phyloP scores from a whole-genome alignment of 768 basidiomycete genomes.

The Lyophyllum decastes region DNA sequence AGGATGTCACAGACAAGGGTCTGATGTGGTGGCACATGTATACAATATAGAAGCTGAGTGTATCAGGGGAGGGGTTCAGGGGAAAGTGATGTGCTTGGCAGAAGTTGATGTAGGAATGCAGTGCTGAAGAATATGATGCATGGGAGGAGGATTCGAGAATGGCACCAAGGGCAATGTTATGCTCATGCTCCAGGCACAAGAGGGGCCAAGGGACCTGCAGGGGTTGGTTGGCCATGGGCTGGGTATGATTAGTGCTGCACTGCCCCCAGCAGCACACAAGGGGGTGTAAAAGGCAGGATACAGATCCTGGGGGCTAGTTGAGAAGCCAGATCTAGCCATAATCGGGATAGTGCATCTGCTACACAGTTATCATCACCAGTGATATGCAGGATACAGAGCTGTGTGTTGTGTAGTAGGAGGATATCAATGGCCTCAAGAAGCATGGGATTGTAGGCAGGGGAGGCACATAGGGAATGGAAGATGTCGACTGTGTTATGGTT shows the following conservation, averaged over 20 bases:
- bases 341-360: slow-evolving; percentile 35
- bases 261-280: slow-evolving; percentile 23
- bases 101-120: slow-evolving; percentile 42
- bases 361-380: slow-evolving; percentile 24
- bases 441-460: slow-evolving; percentile 18
- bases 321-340: not conserved
- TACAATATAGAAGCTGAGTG: slow-evolving; percentile 33
- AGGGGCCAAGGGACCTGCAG: slow-evolving; percentile 28
- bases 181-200: slow-evolving; percentile 19
- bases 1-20: slow-evolving; percentile 32
- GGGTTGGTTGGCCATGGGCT: slow-evolving; percentile 30
- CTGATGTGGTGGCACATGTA: slow-evolving; percentile 38
- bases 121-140: slow-evolving; percentile 28
- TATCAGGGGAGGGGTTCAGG: slow-evolving; percentile 36
- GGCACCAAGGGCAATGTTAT: slow-evolving; percentile 32
- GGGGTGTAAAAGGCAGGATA: slow-evolving; percentile 13
- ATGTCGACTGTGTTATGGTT: slow-evolving; percentile 23
- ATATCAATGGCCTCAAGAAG: slow-evolving; percentile 23
- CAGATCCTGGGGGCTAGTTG: not conserved
- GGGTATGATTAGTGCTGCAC: slow-evolving; percentile 15
- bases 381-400: slow-evolving; percentile 27
- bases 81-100: slow-evolving; percentile 29
- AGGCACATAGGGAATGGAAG: slow-evolving; percentile 12
- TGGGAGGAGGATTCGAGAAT: slow-evolving; percentile 23
- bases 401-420: not conserved